Percentiles rank a stretch among this genome's conserved stretches.
These are phyloP conservation scores for Trichoderma sp. DNA, from an alignment of 2,329 filamentous ascomycete genomes.

Conservation along the genomic window DNA sequence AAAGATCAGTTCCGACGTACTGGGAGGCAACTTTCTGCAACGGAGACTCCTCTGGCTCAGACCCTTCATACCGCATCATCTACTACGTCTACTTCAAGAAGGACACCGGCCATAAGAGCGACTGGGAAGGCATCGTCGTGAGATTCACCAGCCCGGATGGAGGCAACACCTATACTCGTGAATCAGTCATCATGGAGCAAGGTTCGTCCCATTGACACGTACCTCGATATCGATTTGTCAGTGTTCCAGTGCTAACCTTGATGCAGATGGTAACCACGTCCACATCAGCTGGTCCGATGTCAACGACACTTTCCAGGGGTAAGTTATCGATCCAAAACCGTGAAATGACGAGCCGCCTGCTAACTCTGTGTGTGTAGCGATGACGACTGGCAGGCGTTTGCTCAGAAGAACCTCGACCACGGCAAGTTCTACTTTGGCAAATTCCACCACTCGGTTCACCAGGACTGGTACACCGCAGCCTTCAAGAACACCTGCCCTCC, in stretches of 20 bases:
- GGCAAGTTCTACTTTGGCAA: conserved; percentile 25
- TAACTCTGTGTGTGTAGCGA: not conserved
- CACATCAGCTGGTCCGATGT: conserved; percentile 25
- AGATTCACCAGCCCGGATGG: conserved; percentile 23
- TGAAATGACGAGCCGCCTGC: not conserved
- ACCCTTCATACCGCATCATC: conserved; percentile 25
- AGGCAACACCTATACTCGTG: conserved; percentile 20
- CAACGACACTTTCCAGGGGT: conserved; percentile 26
- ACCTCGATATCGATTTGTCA: too few species aligned
- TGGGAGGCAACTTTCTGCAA: conserved; percentile 21
- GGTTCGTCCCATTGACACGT: not conserved
- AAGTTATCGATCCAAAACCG: not conserved
- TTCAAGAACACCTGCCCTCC: conserved; percentile 25
- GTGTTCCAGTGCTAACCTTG: not conserved
- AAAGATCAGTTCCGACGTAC: conserved; percentile 22
- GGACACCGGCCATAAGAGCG: conserved; percentile 28
- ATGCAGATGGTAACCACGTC: conserved; percentile 20
- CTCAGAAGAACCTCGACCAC: conserved; percentile 25
- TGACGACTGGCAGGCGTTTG: conserved; percentile 20
- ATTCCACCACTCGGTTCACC: conserved; percentile 24
- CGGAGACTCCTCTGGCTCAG: conserved; percentile 3
- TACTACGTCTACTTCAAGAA: conserved; percentile 30
- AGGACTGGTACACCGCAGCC: conserved; percentile 22
- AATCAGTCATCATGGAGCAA: conserved; percentile 23
- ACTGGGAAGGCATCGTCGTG: conserved; percentile 28